A percentile compares a stretch with the other conserved stretches of the same genome.
These are phyloP conservation scores for Skeletonema grethae DNA, from an alignment of 108 stramenopile genomes.

Conservation along the genomic window DNA sequence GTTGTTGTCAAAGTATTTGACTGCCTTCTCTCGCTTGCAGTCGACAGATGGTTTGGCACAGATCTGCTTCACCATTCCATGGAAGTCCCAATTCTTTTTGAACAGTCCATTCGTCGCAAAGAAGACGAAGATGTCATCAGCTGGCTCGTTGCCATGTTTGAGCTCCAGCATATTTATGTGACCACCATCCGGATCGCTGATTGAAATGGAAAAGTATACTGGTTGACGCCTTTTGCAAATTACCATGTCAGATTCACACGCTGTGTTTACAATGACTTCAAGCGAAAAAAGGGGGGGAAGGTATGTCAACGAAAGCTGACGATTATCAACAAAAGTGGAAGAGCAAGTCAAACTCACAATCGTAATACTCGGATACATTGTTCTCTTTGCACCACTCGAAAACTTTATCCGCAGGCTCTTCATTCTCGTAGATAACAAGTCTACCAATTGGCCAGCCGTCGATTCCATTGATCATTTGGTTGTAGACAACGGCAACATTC, in stretches of 20 bases:
- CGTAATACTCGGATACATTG: slow-evolving; percentile 10
- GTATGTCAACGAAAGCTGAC: too few relatives aligned
- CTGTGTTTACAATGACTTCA: slow-evolving; percentile 20
- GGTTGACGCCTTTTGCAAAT: slow-evolving; percentile 32
- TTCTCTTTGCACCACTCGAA: slow-evolving; percentile 39
- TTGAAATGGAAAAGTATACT: slow-evolving; percentile 34
- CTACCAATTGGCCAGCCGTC: slow-evolving; percentile 33
- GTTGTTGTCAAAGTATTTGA: slow-evolving; percentile 38
- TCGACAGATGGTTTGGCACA: slow-evolving; percentile 35
- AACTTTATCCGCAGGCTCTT: slow-evolving; percentile 52
- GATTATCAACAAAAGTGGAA: too few relatives aligned
- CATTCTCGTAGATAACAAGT: slow-evolving; percentile 43
- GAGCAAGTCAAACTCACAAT: background rate
- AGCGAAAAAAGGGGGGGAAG: background rate
- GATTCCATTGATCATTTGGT: slow-evolving; percentile 15
- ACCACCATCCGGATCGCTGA: slow-evolving; percentile 39
- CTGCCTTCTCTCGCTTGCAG: slow-evolving; percentile 46
- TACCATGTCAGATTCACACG: slow-evolving; percentile 42
- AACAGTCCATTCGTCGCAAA: slow-evolving; percentile 48
- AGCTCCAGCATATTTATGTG: slow-evolving; percentile 38
- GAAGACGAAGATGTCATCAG: slow-evolving; percentile 45
- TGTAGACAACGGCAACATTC: slow-evolving; percentile 40
- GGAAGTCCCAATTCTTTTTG: slow-evolving; percentile 53
- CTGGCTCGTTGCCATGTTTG: slow-evolving; percentile 46
- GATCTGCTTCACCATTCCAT: slow-evolving; percentile 35